Percentiles rank a stretch among this genome's conserved stretches.
phyloP scores from a whole-genome alignment of 2,329 filamentous ascomycete species.

The Daldinia eschscholtzii region DNA sequence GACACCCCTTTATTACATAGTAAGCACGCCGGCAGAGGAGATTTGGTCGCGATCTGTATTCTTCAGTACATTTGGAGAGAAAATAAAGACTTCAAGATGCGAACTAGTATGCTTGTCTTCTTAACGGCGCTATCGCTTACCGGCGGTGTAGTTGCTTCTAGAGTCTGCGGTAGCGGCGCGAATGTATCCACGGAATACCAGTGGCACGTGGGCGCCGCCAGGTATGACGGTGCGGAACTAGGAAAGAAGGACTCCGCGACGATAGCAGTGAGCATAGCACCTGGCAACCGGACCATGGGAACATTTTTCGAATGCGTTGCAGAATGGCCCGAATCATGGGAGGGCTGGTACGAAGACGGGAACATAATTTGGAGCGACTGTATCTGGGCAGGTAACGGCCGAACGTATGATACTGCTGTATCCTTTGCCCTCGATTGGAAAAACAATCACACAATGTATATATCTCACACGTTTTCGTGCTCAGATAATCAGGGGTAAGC shows the following conservation, averaged over 20 bases:
- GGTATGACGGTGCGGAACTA: constrained; percentile 51
- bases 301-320: constrained; percentile 55
- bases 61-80: constrained; percentile 42
- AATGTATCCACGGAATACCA: constrained; percentile 41
- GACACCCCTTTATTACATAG: constrained; percentile 16
- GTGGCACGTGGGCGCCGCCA: constrained; percentile 49
- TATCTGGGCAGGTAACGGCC: constrained; percentile 54
- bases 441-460: constrained; percentile 51
- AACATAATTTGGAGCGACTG: constrained; percentile 55
- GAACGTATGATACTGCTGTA: constrained; percentile 50
- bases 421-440: constrained; percentile 54
- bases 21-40: constrained; percentile 9
- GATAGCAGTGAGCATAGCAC: constrained; percentile 49
- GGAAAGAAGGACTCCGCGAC: constrained; percentile 45
- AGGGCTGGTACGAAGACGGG: constrained; percentile 50
- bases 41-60: constrained; percentile 13
- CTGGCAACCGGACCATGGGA: constrained; percentile 30
- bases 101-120: constrained; percentile 34
- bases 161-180: constrained; percentile 44
- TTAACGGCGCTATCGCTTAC: constrained; percentile 28
- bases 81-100: constrained; percentile 57
- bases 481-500: constrained; percentile 50
- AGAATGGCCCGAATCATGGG: constrained; percentile 54
- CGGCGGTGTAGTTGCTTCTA: constrained; percentile 41
- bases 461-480: constrained; percentile 54